Percentiles rank a stretch among this genome's conserved stretches.
These are phyloP conservation scores for Cinnamomum micranthum DNA, from an alignment of 164 flowering plant species.

Conservation along the genomic window DNA sequence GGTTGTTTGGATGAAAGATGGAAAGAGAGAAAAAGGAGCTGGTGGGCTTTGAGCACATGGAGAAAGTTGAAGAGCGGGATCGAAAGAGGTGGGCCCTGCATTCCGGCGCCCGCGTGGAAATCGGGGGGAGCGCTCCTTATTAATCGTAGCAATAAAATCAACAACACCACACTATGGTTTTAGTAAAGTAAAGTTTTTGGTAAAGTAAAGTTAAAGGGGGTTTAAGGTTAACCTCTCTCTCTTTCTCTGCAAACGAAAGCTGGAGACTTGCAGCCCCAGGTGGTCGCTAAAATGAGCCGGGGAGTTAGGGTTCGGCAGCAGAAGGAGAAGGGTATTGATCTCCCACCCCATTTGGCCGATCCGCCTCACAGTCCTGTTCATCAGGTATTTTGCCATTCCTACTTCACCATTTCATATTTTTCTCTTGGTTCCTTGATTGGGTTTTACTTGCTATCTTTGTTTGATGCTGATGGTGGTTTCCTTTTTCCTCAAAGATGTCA, in stretches of 20 bases:
- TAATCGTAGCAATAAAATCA: background rate
- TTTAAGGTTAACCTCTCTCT: background rate
- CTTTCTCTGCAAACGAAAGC: conserved; percentile 66
- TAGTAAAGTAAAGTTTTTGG: too few species aligned
- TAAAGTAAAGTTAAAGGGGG: too few species aligned
- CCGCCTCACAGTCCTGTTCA: conserved; percentile 43
- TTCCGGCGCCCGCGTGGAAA: conserved; percentile 74
- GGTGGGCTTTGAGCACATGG: conserved; percentile 36
- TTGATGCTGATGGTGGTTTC: background rate
- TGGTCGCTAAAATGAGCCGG: conserved; percentile 34
- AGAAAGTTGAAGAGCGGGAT: conserved; percentile 58
- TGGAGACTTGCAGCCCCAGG: conserved; percentile 42
- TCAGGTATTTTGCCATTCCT: conserved; percentile 11
- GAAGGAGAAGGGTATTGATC: conserved; percentile 29
- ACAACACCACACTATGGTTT: too few species aligned
- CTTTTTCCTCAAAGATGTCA: background rate
- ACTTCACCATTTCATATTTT: background rate
- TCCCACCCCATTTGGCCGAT: conserved; percentile 34
- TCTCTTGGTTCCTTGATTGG: background rate
- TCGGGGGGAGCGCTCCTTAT: conserved; percentile 20
- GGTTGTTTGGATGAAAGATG: conserved; percentile 15
- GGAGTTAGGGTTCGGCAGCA: conserved; percentile 30
- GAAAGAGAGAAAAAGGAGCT: conserved; percentile 30
- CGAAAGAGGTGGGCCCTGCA: conserved; percentile 51
- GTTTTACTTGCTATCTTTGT: background rate